Percentiles rank a stretch among this genome's conserved stretches.
Evolutionary conservation across 2,329 filamentous ascomycete species (phyloP).

Genomic region (Raffaelea ambrosiae): DNA sequence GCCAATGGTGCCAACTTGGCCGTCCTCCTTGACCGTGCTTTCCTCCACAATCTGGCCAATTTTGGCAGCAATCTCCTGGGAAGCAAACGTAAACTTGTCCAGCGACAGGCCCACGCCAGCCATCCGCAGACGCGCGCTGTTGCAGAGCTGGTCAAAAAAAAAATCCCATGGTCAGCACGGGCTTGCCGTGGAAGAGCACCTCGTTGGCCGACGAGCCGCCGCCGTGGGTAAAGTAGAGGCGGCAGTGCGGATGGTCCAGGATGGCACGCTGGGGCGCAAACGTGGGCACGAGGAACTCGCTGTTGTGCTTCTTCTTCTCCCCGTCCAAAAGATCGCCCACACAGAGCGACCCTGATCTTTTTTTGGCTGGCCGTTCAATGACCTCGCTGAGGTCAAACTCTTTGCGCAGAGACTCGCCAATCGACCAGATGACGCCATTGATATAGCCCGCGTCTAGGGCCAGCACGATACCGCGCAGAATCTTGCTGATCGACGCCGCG

Average conservation of each 20-base stretch:
- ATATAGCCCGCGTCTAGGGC: neutral
- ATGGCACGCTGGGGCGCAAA: constrained; percentile 2
- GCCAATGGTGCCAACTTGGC: neutral
- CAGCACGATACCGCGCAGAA: neutral
- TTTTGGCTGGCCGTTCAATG: no score
- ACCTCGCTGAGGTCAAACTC: neutral
- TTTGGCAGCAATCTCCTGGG: neutral
- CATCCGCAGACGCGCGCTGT: neutral
- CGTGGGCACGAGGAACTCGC: neutral
- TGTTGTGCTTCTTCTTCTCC: neutral
- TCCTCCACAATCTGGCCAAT: neutral
- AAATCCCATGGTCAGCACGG: neutral
- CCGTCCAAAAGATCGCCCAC: no score
- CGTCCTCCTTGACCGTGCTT: no score
- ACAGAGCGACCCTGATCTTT: no score
- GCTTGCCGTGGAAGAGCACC: neutral
- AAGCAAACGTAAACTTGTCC: neutral
- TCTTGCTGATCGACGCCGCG: neutral
- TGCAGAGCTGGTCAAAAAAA: neutral
- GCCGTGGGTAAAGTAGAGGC: neutral
- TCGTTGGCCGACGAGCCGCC: constrained; percentile 1
- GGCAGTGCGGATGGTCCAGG: neutral
- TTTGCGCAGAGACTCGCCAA: neutral
- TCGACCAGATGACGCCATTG: constrained; percentile 1
- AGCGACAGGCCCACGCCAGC: neutral